Percentiles rank a stretch among this genome's conserved stretches.
Evolutionary conservation across 768 basidiomycete species (phyloP).

Genomic region (Lactifluus volemus): DNA sequence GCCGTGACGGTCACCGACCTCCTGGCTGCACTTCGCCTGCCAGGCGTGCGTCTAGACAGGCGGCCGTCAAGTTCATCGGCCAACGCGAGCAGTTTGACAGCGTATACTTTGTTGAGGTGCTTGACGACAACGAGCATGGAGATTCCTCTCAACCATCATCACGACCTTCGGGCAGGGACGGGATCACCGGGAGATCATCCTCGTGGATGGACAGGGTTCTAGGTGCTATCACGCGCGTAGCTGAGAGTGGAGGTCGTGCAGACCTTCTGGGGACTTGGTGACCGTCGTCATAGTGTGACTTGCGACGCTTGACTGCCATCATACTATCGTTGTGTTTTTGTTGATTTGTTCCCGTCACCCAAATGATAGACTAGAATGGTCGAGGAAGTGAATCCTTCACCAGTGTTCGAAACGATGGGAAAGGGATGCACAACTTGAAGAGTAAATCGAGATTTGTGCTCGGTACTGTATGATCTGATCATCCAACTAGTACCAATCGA

Average conservation of each 20-base stretch:
- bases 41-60: constrained; percentile 50
- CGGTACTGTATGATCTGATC: too few relatives aligned
- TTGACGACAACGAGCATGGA: constrained; percentile 15
- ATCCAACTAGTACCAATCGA: too few relatives aligned
- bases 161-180: not conserved
- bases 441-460: too few relatives aligned
- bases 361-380: not conserved
- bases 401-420: too few relatives aligned
- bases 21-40: constrained; percentile 34
- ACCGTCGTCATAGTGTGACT: not conserved
- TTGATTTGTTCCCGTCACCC: not conserved
- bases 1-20: constrained; percentile 22
- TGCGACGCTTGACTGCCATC: not conserved
- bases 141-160: not conserved
- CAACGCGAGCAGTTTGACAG: constrained; percentile 40
- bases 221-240: not conserved
- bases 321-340: too few relatives aligned
- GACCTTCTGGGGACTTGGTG: constrained; percentile 26
- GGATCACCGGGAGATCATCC: not conserved
- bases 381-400: not conserved
- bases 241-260: constrained; percentile 25
- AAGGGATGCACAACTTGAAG: too few relatives aligned
- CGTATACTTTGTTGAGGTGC: constrained; percentile 60
- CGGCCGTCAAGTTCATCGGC: constrained; percentile 38
- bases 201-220: constrained; percentile 5